phyloP scores from a whole-genome alignment of 495 filamentous ascomycete genomes.

The Tuber indicum region DNA sequence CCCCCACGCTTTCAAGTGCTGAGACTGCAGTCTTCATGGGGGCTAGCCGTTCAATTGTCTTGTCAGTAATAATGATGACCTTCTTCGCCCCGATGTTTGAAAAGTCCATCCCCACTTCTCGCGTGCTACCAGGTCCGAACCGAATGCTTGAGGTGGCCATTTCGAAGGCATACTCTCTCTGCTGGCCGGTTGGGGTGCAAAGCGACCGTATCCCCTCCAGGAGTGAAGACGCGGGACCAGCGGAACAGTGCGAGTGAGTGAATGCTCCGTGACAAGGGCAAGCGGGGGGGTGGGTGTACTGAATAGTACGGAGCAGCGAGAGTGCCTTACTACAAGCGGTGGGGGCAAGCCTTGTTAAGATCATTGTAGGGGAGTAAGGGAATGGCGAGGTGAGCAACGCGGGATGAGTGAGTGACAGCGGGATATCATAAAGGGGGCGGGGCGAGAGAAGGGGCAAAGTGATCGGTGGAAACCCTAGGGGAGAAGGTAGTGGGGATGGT shows the following conservation, averaged over 20 bases:
- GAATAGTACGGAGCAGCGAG: constrained; percentile 77
- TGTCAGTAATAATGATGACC: constrained; percentile 86
- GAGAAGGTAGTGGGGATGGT: background rate
- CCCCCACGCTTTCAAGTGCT: constrained; percentile 65
- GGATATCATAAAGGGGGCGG: background rate
- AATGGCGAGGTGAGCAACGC: background rate
- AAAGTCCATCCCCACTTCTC: constrained; percentile 98
- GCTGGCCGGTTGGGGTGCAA: constrained; percentile 33
- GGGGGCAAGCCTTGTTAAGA: constrained; percentile 39
- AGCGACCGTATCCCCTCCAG: constrained; percentile 22
- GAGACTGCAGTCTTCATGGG: constrained; percentile 81
- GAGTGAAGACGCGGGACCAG: constrained; percentile 47
- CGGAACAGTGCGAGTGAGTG: constrained; percentile 56
- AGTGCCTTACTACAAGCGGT: constrained; percentile 70
- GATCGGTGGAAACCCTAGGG: background rate
- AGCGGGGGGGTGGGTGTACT: constrained; percentile 78
- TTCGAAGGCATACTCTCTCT: constrained; percentile 97
- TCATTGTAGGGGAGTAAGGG: constrained; percentile 9
- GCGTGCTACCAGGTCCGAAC: constrained; percentile 86
- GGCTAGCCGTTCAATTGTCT: constrained; percentile 66
- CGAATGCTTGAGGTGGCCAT: constrained; percentile 93
- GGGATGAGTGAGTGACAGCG: too few species aligned
- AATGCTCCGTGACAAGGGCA: constrained; percentile 93
- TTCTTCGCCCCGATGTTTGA: constrained; percentile 78
- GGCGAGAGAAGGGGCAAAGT: background rate